Evolutionary conservation across 805 yeast genomes (phyloP), one percentile per base, ranked within the genome.

Genomic region (Metschnikowia lunata): DNA sequence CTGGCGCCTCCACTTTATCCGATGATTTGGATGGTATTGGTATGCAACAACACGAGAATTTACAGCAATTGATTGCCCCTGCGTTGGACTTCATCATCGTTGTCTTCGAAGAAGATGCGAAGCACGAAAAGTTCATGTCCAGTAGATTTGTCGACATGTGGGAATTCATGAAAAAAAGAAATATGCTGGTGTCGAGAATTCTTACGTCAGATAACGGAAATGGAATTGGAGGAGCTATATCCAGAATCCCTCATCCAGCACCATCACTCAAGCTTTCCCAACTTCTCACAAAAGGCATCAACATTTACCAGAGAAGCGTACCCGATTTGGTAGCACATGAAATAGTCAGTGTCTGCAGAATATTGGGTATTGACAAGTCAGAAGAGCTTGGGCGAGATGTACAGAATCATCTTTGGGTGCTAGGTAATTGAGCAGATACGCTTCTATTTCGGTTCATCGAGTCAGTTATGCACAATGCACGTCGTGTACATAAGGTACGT

Each of bases 111-210:
- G 59, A 59, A 14, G 76, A 71, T 42, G 46, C 45, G 7, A 58
- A 57, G 31, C 72, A 62, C 12, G 79, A 78, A 33, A 61, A 69
- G 12, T 81, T 80, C 50, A 59, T 80, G 48, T 58, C 72, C 6
- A 60, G 67, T 26, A 67, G 75, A 42, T 78, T 78, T 43, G 48
- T 67, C 26, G 79, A 75, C 5, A 53, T 79, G 37, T 79, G 80
- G 77, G 60, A 57, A 8, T 55, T 47, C 29, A 35, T 49, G 41
- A 49, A 51, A 37, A 30, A 41, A 13, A 36, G 45, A 29, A 42
- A 40, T 2, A 36, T 37, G 3, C 14, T 41, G 6, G 12, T 46
- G 7, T 10, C 36, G 2, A 26, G 9, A 12, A 31, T 31, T 31
- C 3, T 31, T 14, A 8, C 3, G 18, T 31, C 34, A 12, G 34